Percentiles rank a stretch among this genome's conserved stretches.
Conservation (phyloP, 2,329 filamentous ascomycete species). For the Lasiodiplodia sp. region DNA sequence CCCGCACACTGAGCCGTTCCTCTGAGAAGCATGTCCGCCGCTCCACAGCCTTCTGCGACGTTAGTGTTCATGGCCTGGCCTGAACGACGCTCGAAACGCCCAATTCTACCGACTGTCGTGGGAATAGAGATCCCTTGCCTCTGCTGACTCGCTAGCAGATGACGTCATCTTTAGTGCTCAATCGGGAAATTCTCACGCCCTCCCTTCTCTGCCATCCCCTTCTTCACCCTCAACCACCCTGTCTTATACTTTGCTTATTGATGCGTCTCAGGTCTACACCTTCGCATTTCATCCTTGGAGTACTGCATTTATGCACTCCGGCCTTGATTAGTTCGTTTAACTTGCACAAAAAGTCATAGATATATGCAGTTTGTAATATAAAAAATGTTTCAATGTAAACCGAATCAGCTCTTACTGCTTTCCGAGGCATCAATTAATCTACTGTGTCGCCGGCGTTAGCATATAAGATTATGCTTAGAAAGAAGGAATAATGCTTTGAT, state of each 20-base stretch:
- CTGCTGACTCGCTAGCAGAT: conserved; percentile 14
- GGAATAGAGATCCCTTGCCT: neutral
- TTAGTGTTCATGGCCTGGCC: neutral
- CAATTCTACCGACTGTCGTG: neutral
- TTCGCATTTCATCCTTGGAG: neutral
- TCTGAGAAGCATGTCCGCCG: neutral
- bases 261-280: neutral
- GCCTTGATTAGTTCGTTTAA: neutral
- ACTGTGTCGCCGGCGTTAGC: no score
- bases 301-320: neutral
- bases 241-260: neutral
- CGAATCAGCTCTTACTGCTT: neutral
- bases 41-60: neutral
- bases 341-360: conserved; percentile 3
- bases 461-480: no score
- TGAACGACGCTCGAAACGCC: neutral
- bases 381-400: neutral
- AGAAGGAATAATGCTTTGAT: no score
- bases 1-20: neutral
- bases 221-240: neutral
- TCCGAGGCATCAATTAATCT: no score
- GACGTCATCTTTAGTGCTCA: neutral
- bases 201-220: neutral
- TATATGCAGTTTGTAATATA: conserved; percentile 1
- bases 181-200: neutral